Percentiles rank a stretch among this genome's conserved stretches.
Evolutionary conservation across 1,284 basidiomycete species (phyloP).

Genomic region (Somion occarium): DNA sequence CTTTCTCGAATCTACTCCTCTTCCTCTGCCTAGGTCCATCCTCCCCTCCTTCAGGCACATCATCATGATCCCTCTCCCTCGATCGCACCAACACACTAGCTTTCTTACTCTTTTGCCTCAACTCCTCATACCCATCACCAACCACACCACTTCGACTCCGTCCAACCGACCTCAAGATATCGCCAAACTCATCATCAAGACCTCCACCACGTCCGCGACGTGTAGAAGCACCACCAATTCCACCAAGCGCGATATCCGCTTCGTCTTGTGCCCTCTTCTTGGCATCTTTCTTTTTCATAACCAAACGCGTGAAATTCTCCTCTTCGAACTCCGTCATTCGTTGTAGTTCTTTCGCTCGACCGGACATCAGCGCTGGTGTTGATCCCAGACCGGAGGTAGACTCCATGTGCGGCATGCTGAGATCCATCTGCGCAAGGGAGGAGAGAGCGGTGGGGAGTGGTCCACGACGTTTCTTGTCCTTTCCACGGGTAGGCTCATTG

Average conservation of each 20-base stretch:
- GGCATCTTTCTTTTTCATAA: slow-evolving; percentile 89
- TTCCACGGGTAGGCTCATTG: slow-evolving; percentile 53
- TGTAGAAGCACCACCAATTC: slow-evolving; percentile 44
- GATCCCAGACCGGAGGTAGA: slow-evolving; percentile 77
- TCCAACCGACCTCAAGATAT: slow-evolving; percentile 63
- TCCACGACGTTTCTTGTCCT: slow-evolving; percentile 38
- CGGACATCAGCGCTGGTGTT: slow-evolving; percentile 52
- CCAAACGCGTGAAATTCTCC: slow-evolving; percentile 89
- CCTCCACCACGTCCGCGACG: slow-evolving; percentile 65
- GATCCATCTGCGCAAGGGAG: slow-evolving; percentile 61
- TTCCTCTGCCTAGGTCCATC: slow-evolving; percentile 49
- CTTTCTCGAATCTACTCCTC: slow-evolving; percentile 74
- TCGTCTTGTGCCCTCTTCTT: slow-evolving; percentile 82
- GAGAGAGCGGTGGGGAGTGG: slow-evolving; percentile 71
- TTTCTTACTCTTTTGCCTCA: slow-evolving; percentile 66
- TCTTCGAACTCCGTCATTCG: slow-evolving; percentile 92
- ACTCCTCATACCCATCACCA: slow-evolving; percentile 72
- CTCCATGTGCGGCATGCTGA: slow-evolving; percentile 62
- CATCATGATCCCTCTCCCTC: slow-evolving; percentile 36
- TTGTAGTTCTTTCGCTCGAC: slow-evolving; percentile 74
- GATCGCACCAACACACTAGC: slow-evolving; percentile 53
- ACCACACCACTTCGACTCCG: slow-evolving; percentile 37
- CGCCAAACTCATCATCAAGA: slow-evolving; percentile 81
- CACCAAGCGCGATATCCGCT: slow-evolving; percentile 88
- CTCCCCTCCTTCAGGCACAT: slow-evolving; percentile 38